Conservation (phyloP, 2,329 filamentous ascomycete species). For the Acephala macrosclerotiorum region DNA sequence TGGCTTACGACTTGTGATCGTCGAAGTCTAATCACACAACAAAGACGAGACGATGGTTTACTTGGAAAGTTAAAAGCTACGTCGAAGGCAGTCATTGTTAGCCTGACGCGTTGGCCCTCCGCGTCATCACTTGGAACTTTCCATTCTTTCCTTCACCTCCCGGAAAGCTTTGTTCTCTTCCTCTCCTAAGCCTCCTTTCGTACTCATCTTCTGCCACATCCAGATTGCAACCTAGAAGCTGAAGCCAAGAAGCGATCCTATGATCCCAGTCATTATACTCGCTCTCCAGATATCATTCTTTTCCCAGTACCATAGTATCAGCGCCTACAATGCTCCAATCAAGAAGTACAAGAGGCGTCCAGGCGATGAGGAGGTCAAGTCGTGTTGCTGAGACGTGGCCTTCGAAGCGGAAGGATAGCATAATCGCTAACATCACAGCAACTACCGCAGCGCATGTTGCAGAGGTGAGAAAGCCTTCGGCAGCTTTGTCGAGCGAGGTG, state of each 20-base stretch:
- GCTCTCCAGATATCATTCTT: conserved; percentile 15
- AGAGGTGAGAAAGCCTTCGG: conserved; percentile 16
- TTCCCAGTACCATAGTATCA: background rate
- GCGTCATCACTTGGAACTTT: conserved; percentile 11
- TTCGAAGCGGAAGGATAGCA: conserved; percentile 20
- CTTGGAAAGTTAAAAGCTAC: background rate
- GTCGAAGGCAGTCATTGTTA: background rate
- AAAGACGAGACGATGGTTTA: background rate
- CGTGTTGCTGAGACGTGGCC: conserved; percentile 7
- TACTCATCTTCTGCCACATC: conserved; percentile 19
- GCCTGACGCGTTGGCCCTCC: background rate
- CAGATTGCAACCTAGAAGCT: conserved; percentile 10
- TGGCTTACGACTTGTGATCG: background rate
- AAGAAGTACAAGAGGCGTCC: conserved; percentile 4
- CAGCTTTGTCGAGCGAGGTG: conserved; percentile 15
- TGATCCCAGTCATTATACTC: conserved; percentile 1
- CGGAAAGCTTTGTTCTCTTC: conserved; percentile 15
- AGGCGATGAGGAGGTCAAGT: conserved; percentile 11
- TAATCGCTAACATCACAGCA: conserved; percentile 14
- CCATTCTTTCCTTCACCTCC: conserved; percentile 14
- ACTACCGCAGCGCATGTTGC: conserved; percentile 5
- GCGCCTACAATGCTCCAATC: conserved; percentile 3
- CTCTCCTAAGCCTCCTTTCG: conserved; percentile 16
- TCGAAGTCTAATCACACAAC: conserved; percentile 9
- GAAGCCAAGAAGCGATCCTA: conserved; percentile 3